Evolutionary conservation across 306 rosid species (phyloP).

Genomic region (Quercus cerris): DNA sequence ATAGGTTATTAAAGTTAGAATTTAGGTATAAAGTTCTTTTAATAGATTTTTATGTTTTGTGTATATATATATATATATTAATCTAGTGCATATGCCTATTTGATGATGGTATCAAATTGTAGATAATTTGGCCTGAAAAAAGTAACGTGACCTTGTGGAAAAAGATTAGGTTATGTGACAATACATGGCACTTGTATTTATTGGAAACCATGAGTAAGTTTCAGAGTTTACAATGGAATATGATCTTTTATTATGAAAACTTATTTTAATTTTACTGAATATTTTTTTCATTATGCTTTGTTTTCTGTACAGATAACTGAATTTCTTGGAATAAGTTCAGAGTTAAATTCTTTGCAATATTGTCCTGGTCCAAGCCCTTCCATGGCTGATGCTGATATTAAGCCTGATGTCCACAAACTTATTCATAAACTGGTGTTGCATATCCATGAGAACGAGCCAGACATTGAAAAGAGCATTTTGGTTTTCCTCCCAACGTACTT

Average conservation of each 20-base stretch:
- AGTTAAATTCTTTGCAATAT: conserved; percentile 30
- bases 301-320: conserved; percentile 47
- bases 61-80: neutral
- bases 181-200: neutral
- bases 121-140: neutral
- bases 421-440: conserved; percentile 70
- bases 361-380: conserved; percentile 41
- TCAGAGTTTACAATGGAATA: neutral
- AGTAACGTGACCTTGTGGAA: neutral
- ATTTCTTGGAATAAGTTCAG: conserved; percentile 47
- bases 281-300: conserved; percentile 7
- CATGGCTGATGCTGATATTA: conserved; percentile 31
- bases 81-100: neutral
- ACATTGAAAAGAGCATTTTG: conserved; percentile 85
- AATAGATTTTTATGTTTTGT: conserved; percentile 1
- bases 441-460: conserved; percentile 72
- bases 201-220: neutral
- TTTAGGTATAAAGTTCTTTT: neutral
- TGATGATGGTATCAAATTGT: neutral
- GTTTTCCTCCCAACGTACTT: conserved; percentile 87
- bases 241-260: neutral
- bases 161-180: neutral
- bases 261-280: neutral
- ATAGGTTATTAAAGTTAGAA: neutral
- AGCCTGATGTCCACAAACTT: conserved; percentile 50